Base-by-base conservation (phyloP, 202 grass and related monocot genomes). In the Elaeis oleifera region DNA sequence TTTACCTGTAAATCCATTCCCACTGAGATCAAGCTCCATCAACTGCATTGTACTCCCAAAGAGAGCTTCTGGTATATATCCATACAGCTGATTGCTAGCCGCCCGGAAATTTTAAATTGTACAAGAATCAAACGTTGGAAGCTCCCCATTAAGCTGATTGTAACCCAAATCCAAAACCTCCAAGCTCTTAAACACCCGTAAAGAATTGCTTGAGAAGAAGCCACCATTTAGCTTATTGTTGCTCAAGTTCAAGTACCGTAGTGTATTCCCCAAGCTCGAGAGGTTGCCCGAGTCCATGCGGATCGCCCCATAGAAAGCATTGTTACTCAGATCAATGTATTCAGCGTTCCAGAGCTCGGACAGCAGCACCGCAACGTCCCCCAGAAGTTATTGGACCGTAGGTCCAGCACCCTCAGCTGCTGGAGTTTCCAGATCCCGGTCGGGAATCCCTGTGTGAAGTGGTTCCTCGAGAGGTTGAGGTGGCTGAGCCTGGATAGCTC, bases 201-300 rank as follows among this genome's bases (percentile, higher is more conserved):
- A 77, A 0, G 85, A 81, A 50, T 89, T 79, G 6, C 36, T 72
- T n/a, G 77, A 63, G 61, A 99, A 94, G 75, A 99, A 99, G 0
- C 54, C 70, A 3, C 94, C 94, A 0, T 39, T 49, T 52, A 97
- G 80, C 51, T 60, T 61, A 76, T 97, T 97, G 65, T 84, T 54
- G 74, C 94, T 92, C 69, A 97, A 82, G 63, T 97, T 97, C 82
- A 97, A 83, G 68, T 97, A 92, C 80, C 78, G 85, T 8, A 79
- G 88, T 5, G 94, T 97, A 63, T 86, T 92, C 51, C 88, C 94
- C 31, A 97, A 84, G 73, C 58, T 88, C 66, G 80, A 57, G 51
- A 97, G 56, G 74, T 54, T 84, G 2, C 53, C 29, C 0, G 87
- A 48, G 50, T 72, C 85, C 26, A 97, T 74, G 58, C 77, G 70